A percentile compares a stretch with the other conserved stretches of the same genome.
Evolutionary conservation across 331 rosid genomes (phyloP).

Genomic region (Erythrophleum ivorense): DNA sequence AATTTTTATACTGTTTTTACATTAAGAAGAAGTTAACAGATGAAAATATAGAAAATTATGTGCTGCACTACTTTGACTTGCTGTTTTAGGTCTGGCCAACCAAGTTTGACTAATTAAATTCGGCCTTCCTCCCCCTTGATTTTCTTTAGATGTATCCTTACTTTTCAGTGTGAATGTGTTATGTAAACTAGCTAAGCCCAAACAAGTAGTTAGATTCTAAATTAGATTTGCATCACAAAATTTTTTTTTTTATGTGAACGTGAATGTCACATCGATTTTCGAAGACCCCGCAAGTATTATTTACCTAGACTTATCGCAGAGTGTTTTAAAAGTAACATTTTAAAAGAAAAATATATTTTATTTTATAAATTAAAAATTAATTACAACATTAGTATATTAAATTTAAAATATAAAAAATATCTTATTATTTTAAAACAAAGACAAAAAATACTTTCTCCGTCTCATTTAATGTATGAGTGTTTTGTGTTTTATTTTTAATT

Average conservation of each 20-base stretch:
- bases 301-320: no score
- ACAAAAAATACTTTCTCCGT: not conserved
- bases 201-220: no score
- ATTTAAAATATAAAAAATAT: no score
- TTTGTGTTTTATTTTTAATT: not conserved
- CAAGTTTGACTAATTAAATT: not conserved
- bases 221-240: no score
- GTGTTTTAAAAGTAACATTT: no score
- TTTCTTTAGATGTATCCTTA: not conserved
- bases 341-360: no score
- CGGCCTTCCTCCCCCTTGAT: not conserved
- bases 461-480: not conserved
- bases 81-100: not conserved
- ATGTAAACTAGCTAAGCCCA: not conserved
- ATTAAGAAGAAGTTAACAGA: not conserved
- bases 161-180: not conserved
- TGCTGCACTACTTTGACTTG: not conserved
- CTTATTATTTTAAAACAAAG: no score
- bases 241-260: no score
- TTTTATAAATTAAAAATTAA: no score
- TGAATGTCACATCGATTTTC: no score
- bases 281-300: no score
- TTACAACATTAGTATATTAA: no score
- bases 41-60: not conserved
- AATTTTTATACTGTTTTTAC: not conserved